Percentiles rank a stretch among this genome's conserved stretches.
Evolutionary conservation across 352 stramenopile genomes (phyloP).

Genomic region (Peronosclerospora sorghi): DNA sequence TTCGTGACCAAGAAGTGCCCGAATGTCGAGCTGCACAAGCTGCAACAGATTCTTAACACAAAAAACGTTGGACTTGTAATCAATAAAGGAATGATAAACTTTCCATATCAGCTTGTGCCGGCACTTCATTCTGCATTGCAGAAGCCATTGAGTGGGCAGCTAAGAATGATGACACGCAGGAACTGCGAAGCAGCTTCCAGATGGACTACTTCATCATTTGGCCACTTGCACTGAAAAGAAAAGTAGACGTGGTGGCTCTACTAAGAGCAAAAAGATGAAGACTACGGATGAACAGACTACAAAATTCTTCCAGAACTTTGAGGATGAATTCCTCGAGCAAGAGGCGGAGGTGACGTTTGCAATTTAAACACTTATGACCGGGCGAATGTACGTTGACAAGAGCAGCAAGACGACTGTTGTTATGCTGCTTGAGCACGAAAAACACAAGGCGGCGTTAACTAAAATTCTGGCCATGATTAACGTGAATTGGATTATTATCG

Average conservation of each 20-base stretch:
- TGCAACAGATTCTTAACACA: too few species aligned
- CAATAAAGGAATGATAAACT: too few species aligned
- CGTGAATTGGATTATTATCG: too few species aligned
- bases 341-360: too few species aligned
- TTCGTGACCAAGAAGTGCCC: conserved; percentile 74
- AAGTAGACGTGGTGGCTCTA: conserved; percentile 19
- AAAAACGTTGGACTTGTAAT: too few species aligned
- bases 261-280: conserved; percentile 69
- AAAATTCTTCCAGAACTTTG: too few species aligned
- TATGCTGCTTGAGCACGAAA: too few species aligned
- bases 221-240: conserved; percentile 57
- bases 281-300: conserved; percentile 71
- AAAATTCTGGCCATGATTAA: conserved; percentile 78
- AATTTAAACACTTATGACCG: conserved; percentile 57
- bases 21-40: conserved; percentile 21
- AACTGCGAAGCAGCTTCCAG: conserved; percentile 52
- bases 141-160: too few species aligned
- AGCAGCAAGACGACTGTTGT: too few species aligned
- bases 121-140: conserved; percentile 70
- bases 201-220: conserved; percentile 77
- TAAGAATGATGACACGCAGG: conserved; percentile 48
- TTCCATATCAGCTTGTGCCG: conserved; percentile 75
- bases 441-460: too few species aligned
- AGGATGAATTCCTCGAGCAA: too few species aligned
- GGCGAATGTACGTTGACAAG: conserved; percentile 47